Evolutionary conservation across 768 basidiomycete genomes (phyloP), one percentile per base, ranked within the genome.

Genomic region (Saitozyma sp.): DNA sequence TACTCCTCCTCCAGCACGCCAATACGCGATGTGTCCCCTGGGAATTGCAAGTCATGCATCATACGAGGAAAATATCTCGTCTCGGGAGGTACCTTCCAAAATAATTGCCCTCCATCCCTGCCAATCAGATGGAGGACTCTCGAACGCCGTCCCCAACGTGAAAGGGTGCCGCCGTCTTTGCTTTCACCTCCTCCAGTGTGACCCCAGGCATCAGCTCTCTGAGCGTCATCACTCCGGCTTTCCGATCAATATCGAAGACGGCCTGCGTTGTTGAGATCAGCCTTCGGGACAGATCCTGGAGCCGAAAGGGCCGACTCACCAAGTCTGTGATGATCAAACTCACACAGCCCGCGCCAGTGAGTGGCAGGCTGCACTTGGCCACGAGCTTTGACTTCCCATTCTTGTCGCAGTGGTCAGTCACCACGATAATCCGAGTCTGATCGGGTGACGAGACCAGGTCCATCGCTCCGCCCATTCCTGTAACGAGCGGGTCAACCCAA

Each of bases 381-480:
- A 94, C 83, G 64, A 97, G 88, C 83, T 97, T 97, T 42, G 89
- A 89, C 70, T 86, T 87, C 48, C 92, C 94, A 71, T 91, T 88
- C 81, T 91, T 92, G 50, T 91, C 88, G 73, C 86, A 86, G 80
- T 95, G 93, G 72, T 96, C 93, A 86, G 92, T 89, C 45, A 90
- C 85, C 5, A 84, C 91, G 60, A 95, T 90, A 61, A 92, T 73
- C 79, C 89, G 93, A 48, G 94, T 97, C 80, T 88, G 88, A 79
- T 96, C 92, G 1, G 94, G 94, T 81, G 95, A 96, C 62, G 93
- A 95, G 59, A 92, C 92, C 52, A 94, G 86, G 77, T 95, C 92
- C 92, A 95, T 94, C 11, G 93, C 94, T 55, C 94, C 94, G 13
- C 94, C 94, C 76, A 96, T 94, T 46, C 75, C 75, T 56, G 70